A percentile compares a stretch with the other conserved stretches of the same genome.
phyloP scores from a whole-genome alignment of 1,284 basidiomycete species.

The Lentinus polychrous region DNA sequence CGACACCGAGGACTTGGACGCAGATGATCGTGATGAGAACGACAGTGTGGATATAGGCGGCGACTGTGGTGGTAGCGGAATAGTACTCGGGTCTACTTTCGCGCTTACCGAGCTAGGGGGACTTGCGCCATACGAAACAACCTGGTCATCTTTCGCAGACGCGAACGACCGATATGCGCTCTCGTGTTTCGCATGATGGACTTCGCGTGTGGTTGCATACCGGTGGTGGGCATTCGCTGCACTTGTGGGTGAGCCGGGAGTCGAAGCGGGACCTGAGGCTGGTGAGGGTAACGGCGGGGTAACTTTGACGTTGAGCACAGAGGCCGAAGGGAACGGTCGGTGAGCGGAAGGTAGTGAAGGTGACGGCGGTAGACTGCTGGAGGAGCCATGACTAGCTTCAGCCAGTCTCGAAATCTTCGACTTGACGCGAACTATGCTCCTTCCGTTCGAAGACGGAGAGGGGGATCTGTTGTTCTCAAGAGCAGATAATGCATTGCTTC shows the following conservation, averaged over 20 bases:
- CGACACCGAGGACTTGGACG: conserved; percentile 44
- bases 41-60: conserved; percentile 65
- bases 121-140: conserved; percentile 19
- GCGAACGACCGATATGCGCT: conserved; percentile 18
- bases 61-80: conserved; percentile 58
- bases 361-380: conserved; percentile 15
- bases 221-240: conserved; percentile 14
- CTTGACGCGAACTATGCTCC: conserved; percentile 20
- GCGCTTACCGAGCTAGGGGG: conserved; percentile 13
- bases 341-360: conserved; percentile 14
- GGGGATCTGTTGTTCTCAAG: conserved; percentile 14
- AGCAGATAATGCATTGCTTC: conserved; percentile 6
- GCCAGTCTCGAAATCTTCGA: conserved; percentile 23
- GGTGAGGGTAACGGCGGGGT: conserved; percentile 18
- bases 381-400: conserved; percentile 12
- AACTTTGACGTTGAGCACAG: conserved; percentile 21
- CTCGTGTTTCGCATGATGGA: conserved; percentile 10
- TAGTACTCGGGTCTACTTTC: conserved; percentile 45
- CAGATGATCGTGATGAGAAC: conserved; percentile 61
- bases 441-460: conserved; percentile 8
- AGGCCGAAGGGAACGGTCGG: conserved; percentile 20
- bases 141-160: conserved; percentile 25
- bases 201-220: conserved; percentile 19
- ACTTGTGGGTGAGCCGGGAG: conserved; percentile 16
- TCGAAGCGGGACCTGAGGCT: conserved; percentile 9